phyloP scores from a whole-genome alignment of 176 grass and related monocot species.

The Rhynchospora pubera region DNA sequence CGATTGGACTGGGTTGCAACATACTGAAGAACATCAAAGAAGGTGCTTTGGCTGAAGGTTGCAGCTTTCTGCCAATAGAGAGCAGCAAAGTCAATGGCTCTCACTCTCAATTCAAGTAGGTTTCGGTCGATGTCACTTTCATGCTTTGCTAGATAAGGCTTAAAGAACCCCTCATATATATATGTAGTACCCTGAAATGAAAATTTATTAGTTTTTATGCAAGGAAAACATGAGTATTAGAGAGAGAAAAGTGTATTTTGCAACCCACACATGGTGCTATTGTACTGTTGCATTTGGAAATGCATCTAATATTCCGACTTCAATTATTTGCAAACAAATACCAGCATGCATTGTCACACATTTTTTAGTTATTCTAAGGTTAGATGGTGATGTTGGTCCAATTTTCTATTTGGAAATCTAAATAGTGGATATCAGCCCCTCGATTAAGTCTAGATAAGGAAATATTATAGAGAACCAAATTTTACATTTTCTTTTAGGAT shows the following conservation, averaged over 20 bases:
- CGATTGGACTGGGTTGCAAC: constrained; percentile 63
- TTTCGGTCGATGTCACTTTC: constrained; percentile 94
- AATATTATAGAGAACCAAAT: too few species aligned
- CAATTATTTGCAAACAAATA: background rate
- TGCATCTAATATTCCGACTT: background rate
- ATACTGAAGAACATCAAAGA: constrained; percentile 89
- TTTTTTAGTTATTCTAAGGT: background rate
- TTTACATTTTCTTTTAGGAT: too few species aligned
- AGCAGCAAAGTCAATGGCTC: constrained; percentile 54
- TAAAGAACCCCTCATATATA: constrained; percentile 92
- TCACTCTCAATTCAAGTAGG: constrained; percentile 78
- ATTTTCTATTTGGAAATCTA: too few species aligned
- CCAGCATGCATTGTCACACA: background rate
- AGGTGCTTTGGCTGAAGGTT: constrained; percentile 51
- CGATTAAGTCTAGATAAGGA: too few species aligned
- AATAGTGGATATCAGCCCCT: too few species aligned
- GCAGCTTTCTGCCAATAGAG: constrained; percentile 73
- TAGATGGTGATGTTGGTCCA: too few species aligned
- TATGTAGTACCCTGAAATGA: constrained; percentile 79
- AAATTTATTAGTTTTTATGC: constrained; percentile 2
- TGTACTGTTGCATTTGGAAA: constrained; percentile 11
- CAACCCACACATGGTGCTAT: constrained; percentile 2
- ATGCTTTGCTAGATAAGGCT: constrained; percentile 84
- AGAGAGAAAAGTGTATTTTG: background rate
- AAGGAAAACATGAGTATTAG: background rate